A percentile compares a stretch with the other conserved stretches of the same genome.
These are phyloP conservation scores for Chloranthus sessilifolius DNA, from an alignment of 164 flowering plant species.

Conservation along the genomic window DNA sequence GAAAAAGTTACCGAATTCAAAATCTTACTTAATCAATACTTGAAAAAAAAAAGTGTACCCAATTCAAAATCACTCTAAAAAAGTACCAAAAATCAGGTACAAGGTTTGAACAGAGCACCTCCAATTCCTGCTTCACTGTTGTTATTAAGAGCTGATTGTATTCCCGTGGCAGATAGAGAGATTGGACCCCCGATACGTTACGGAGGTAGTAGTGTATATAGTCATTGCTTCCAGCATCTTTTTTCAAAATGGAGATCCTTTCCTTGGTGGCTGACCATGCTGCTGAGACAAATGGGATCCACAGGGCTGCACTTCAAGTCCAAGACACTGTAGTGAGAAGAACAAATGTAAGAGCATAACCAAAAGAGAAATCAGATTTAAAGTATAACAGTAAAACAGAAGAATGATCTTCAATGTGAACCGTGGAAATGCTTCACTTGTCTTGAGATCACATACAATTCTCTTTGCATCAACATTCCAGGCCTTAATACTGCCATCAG, in stretches of 20 bases:
- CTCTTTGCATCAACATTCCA: slow-evolving; percentile 99
- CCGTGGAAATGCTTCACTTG: slow-evolving; percentile 77
- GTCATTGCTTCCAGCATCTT: too few species aligned
- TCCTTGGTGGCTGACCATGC: too few species aligned
- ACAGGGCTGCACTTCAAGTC: slow-evolving; percentile 94
- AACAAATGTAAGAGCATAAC: too few species aligned
- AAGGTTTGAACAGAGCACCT: slow-evolving; percentile 32
- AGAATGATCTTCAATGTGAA: slow-evolving; percentile 11
- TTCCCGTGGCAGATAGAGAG: slow-evolving; percentile 67
- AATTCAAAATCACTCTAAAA: too few species aligned
- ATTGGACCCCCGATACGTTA: slow-evolving; percentile 63
- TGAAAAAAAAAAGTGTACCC: too few species aligned
- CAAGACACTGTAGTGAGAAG: slow-evolving; percentile 61
- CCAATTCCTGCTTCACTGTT: slow-evolving; percentile 50
- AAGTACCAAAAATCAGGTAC: too few species aligned
- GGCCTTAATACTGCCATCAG: slow-evolving; percentile 91
- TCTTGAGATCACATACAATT: slow-evolving; percentile 89
- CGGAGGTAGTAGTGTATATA: slow-evolving; percentile 81
- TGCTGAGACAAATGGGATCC: slow-evolving; percentile 94
- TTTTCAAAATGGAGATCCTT: too few species aligned
- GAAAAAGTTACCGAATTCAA: too few species aligned
- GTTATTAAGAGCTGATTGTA: slow-evolving; percentile 68
- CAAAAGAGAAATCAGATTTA: not conserved
- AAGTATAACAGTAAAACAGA: not conserved
- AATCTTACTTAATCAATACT: too few species aligned